Evolutionary conservation across 129 eudicot genomes (phyloP), one percentile per base, ranked within the genome.

Genomic region (Ambrosia trifida): DNA sequence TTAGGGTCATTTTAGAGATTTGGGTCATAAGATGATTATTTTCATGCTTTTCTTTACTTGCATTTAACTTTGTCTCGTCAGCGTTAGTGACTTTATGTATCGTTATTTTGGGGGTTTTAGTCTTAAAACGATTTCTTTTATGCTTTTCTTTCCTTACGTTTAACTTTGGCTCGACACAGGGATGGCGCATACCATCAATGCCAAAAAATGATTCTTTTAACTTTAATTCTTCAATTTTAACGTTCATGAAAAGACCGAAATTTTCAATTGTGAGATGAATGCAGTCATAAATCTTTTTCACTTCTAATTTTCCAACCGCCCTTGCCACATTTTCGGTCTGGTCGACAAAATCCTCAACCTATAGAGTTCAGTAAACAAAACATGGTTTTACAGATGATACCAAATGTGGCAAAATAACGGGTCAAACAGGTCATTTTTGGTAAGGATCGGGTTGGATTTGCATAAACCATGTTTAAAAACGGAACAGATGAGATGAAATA

Each of bases 341-440:
- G 40, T 90, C 99, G 1, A 94, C 84, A 79, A 95, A 95, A 88
- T 95, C 99, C 80, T 95, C 99, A 11, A 95, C 89, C 99, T 95
- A 86, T 7, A 50, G 56, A 78, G 14, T 69, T 64, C 18, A n/a
- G 13, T 19, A 69, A 13, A 3, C 32, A 24, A 59, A 51, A 46
- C 14, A 61, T 71, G 10, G 32, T 57, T 57, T 36, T 11, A n/a
- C n/a, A 57, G 3, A 28, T 54, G 36, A 30, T 36, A 28, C 33
- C 8, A 17, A 12, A 57, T 7, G 31, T 57, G 64, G 64, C 12
- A 24, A 57, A 57, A 28, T 11, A 35, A n/a, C 64, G 10, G 59
- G 31, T 49, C 19, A n/a, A 13, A 49, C 24, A 11, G 14, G 28
- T 57, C 11, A 28, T 28, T 24, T n/a, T 11, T 3, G 30, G 63